Percentiles rank a stretch among this genome's conserved stretches.
These are phyloP conservation scores for Castanea crenata DNA, from an alignment of 306 rosid genomes.

Conservation along the genomic window DNA sequence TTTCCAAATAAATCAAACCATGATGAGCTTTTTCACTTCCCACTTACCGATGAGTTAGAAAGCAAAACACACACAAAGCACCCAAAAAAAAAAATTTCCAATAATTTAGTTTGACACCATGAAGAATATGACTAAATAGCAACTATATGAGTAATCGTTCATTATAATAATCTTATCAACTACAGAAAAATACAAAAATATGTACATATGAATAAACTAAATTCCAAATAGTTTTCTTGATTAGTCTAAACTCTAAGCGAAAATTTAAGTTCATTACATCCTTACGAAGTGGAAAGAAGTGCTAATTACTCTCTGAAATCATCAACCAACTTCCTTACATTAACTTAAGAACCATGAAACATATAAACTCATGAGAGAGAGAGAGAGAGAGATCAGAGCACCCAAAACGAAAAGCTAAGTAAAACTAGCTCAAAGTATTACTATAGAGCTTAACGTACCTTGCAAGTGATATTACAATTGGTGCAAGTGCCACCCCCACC, in stretches of 20 bases:
- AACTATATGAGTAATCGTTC: not conserved
- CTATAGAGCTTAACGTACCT: conserved; percentile 40
- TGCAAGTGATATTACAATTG: conserved; percentile 69
- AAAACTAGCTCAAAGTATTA: conserved; percentile 1
- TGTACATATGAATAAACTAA: not conserved
- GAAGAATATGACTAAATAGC: not conserved
- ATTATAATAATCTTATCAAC: no score
- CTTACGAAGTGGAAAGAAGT: no score
- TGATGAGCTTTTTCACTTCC: not conserved
- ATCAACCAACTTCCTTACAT: not conserved
- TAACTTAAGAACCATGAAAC: not conserved
- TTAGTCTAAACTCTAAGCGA: no score
- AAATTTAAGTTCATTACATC: no score
- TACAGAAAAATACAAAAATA: not conserved
- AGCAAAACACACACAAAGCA: not conserved
- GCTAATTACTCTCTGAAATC: not conserved
- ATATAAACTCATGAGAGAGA: not conserved
- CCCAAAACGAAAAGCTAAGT: not conserved
- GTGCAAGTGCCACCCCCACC: conserved; percentile 38
- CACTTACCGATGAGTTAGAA: not conserved
- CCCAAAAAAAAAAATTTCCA: not conserved
- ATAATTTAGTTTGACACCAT: not conserved
- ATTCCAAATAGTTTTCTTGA: not conserved
- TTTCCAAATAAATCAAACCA: not conserved
- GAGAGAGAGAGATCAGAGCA: not conserved